A percentile compares a stretch with the other conserved stretches of the same genome.
These are phyloP conservation scores for Plantago rigida DNA, from an alignment of 305 asterid genomes.

Conservation along the genomic window DNA sequence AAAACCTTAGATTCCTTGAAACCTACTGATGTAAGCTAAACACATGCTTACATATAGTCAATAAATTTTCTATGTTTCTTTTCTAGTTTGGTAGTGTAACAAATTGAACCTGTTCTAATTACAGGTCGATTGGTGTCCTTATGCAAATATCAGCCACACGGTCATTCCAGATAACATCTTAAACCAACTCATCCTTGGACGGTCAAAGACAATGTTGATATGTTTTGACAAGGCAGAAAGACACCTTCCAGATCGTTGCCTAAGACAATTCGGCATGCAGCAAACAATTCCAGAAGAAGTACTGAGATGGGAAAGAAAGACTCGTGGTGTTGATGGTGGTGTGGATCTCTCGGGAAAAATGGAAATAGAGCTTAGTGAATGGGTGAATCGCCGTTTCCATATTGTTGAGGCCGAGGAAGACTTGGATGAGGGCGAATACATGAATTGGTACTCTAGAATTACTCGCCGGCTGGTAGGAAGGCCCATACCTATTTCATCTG, in stretches of 20 bases:
- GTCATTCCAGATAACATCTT: conserved; percentile 62
- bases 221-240: conserved; percentile 93
- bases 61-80: not conserved
- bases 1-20: conserved; percentile 70
- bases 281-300: conserved; percentile 76
- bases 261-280: conserved; percentile 81
- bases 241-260: conserved; percentile 90
- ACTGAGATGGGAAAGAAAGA: conserved; percentile 85
- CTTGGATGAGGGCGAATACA: conserved; percentile 67
- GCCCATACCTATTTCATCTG: conserved; percentile 76
- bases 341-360: conserved; percentile 70
- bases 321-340: conserved; percentile 94
- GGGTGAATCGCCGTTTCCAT: conserved; percentile 69
- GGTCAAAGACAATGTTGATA: conserved; percentile 87
- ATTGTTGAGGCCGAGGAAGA: conserved; percentile 82
- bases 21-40: conserved; percentile 47
- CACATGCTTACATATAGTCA: not conserved
- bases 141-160: conserved; percentile 69
- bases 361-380: conserved; percentile 78
- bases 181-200: conserved; percentile 72
- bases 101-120: not conserved
- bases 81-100: not conserved
- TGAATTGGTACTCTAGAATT: conserved; percentile 65
- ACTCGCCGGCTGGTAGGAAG: conserved; percentile 79
- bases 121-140: conserved; percentile 92